Conservation (phyloP, 1,139 yeast genomes). For the Geotrichum klebahnii region DNA sequence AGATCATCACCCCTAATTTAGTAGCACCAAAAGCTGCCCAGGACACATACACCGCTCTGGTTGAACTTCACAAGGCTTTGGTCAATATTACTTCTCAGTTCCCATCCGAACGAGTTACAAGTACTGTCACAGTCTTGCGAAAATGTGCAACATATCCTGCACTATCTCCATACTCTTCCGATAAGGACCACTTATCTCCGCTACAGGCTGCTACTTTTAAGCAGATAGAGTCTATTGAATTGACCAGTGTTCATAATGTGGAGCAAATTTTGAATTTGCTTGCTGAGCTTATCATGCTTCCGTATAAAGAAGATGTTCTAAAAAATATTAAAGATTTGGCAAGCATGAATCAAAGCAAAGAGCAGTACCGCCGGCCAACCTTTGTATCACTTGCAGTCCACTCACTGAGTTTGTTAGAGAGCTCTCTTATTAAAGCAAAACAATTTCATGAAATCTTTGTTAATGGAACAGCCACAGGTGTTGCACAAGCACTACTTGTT, state of each 20-base stretch:
- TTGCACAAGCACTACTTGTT: conserved; percentile 24
- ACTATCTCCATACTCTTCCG: conserved; percentile 36
- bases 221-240: conserved; percentile 27
- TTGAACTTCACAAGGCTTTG: conserved; percentile 31
- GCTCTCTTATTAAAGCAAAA: conserved; percentile 38
- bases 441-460: conserved; percentile 41
- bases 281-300: conserved; percentile 29
- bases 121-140: conserved; percentile 26
- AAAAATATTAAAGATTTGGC: conserved; percentile 34
- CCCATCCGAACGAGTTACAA: conserved; percentile 23
- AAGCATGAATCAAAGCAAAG: conserved; percentile 1
- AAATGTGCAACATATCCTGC: conserved; percentile 30
- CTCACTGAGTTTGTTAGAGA: conserved; percentile 46
- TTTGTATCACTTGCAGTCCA: conserved; percentile 59
- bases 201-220: conserved; percentile 34
- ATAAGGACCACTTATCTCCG: conserved; percentile 36
- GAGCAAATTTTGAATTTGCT: conserved; percentile 25
- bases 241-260: conserved; percentile 18
- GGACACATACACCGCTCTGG: conserved; percentile 34
- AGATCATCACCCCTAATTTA: conserved; percentile 40
- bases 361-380: conserved; percentile 45
- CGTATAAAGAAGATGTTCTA: conserved; percentile 31
- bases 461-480: conserved; percentile 47
- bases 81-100: conserved; percentile 22
- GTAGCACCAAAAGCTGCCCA: conserved; percentile 27